Conservation (phyloP, 169 alveolate species). For the Fabrea salina region DNA sequence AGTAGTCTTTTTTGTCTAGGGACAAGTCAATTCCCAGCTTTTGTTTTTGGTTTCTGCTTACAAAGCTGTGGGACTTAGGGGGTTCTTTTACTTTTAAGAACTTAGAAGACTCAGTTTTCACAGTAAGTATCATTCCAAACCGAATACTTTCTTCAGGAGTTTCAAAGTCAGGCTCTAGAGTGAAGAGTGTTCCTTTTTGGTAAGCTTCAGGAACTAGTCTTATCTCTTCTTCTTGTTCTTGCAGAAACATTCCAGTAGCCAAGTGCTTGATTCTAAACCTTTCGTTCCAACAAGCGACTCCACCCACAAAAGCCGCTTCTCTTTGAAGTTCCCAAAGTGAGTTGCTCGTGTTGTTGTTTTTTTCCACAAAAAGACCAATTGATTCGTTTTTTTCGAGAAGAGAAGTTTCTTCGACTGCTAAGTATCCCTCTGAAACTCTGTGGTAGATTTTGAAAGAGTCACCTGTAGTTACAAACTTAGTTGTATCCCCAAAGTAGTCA, state of each 20-base stretch:
- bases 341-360: background rate
- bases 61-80: background rate
- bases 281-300: constrained; percentile 19
- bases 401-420: background rate
- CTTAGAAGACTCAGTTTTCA: background rate
- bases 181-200: background rate
- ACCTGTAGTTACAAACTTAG: constrained; percentile 18
- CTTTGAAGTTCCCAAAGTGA: constrained; percentile 31
- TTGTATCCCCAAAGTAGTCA: background rate
- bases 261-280: constrained; percentile 25
- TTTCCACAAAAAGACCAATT: background rate
- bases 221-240: background rate
- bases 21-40: background rate
- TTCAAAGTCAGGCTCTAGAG: background rate
- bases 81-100: background rate
- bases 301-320: constrained; percentile 11
- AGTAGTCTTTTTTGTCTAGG: background rate
- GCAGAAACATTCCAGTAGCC: constrained; percentile 17
- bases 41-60: background rate
- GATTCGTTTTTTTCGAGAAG: background rate
- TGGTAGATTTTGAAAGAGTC: constrained; percentile 19
- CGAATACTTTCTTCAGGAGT: background rate
- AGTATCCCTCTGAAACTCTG: constrained; percentile 11
- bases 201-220: background rate
- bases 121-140: background rate